Evolutionary conservation across 2,329 filamentous ascomycete genomes (phyloP), one percentile per base, ranked within the genome.

Genomic region (Hirsutella thompsonii): DNA sequence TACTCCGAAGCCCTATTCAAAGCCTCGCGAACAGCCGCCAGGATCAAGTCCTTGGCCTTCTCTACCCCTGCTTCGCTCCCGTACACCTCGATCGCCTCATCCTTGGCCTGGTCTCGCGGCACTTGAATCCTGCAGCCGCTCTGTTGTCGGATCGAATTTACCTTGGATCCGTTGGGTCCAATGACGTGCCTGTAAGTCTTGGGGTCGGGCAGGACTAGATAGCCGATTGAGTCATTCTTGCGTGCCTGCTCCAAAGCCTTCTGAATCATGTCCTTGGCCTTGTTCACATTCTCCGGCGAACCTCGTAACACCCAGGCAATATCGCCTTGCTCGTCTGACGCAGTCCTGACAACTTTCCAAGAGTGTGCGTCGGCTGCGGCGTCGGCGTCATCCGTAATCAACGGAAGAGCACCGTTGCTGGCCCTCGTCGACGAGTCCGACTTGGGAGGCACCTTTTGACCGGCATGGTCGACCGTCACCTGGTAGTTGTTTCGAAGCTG

Each of bases 51-150:
- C 66, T 83, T 88, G 38, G 92, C 92, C 60, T 83, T 74, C 62
- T 95, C 86, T 30, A 94, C 78, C 11, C 85, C 87, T 14, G 87
- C 83, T 55, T 75, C 76, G 42, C 72, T 75, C 32, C 92, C 92
- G 29, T 82, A 70, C 53, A 98, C 83, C 67, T 94, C 87, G 57
- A 98, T 95, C 4, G 90, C 86, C 61, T 95, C 89, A 38, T 74
- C 72, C 47, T 66, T 68, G 36, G 67, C 68, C 61, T 93, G 83
- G 54, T 86, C 81, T 49, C 85, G 80, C 19, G 92, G 92, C 33
- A 98, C 90, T 49, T 89, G 88, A 58, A 98, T 93, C 65, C 83
- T 88, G 64, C 89, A 95, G 42, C 84, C 85, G 39, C 88, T 95
- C 68, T 92, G 79, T 67, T 86, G 87, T 51, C 92, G 80, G 58